These are phyloP conservation scores for Phytophthora melonis DNA, from an alignment of 352 stramenopile genomes.

Conservation along the genomic window DNA sequence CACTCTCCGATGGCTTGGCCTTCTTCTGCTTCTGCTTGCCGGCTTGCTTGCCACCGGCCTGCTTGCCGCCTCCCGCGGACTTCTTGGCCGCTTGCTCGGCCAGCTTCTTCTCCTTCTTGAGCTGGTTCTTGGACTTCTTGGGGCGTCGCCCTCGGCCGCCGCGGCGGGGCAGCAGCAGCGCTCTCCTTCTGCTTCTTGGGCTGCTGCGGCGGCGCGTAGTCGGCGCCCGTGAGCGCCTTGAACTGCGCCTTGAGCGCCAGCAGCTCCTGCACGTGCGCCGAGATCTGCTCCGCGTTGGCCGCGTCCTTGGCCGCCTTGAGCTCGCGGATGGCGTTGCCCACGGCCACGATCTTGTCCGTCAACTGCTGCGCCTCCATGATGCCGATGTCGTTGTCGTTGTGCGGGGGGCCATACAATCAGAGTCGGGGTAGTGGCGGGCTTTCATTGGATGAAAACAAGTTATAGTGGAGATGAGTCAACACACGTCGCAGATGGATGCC, in stretches of 20 bases:
- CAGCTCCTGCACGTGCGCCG: conserved; percentile 64
- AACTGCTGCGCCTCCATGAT: conserved; percentile 47
- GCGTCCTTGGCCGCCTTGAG: conserved; percentile 83
- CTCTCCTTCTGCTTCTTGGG: conserved; percentile 55
- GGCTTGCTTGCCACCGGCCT: conserved; percentile 43
- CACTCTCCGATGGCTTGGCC: conserved; percentile 76
- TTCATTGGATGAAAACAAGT: conserved; percentile 41
- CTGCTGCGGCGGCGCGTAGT: conserved; percentile 61
- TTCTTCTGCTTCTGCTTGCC: conserved; percentile 56
- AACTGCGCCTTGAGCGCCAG: conserved; percentile 82
- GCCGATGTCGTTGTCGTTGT: background rate
- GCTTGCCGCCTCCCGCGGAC: conserved; percentile 24
- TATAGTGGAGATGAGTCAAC: conserved; percentile 6
- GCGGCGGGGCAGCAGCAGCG: background rate
- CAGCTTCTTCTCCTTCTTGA: conserved; percentile 92
- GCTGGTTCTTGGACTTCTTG: conserved; percentile 85
- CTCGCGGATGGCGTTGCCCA: conserved; percentile 78
- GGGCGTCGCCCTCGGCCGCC: conserved; percentile 27
- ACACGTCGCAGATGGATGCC: conserved; percentile 21
- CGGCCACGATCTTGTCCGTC: conserved; percentile 74
- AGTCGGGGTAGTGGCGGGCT: background rate
- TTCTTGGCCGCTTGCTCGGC: conserved; percentile 75
- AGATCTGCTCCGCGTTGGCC: conserved; percentile 52
- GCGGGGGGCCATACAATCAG: conserved; percentile 24
- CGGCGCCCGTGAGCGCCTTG: conserved; percentile 76